phyloP scores from a whole-genome alignment of 1,139 yeast species.

The Scheffersomyces parashehatae region DNA sequence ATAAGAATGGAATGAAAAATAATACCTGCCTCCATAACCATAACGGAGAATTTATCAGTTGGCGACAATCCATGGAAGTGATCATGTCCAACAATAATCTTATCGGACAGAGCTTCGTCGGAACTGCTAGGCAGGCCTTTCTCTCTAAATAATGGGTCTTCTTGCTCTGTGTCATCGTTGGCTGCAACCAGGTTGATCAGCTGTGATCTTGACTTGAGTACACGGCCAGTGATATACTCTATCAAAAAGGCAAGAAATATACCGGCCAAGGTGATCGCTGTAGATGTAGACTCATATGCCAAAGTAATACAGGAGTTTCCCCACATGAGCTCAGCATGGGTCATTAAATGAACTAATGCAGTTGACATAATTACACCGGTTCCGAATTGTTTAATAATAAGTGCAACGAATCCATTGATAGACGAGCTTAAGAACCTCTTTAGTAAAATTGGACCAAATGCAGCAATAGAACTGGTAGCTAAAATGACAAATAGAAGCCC shows the following conservation, averaged over 20 bases:
- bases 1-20: constrained; percentile 26
- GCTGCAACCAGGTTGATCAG: neutral
- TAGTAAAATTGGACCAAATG: constrained; percentile 23
- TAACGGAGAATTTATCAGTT: constrained; percentile 15
- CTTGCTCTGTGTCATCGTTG: neutral
- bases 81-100: neutral
- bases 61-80: constrained; percentile 1
- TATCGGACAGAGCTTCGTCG: neutral
- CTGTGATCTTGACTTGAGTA: neutral
- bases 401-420: constrained; percentile 19
- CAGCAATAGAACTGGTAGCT: constrained; percentile 31
- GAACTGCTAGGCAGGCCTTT: neutral
- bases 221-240: constrained; percentile 15
- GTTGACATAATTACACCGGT: constrained; percentile 29
- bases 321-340: constrained; percentile 25
- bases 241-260: constrained; percentile 30
- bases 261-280: constrained; percentile 28
- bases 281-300: constrained; percentile 8
- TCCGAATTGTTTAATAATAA: constrained; percentile 22
- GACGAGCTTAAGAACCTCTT: constrained; percentile 18
- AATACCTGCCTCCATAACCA: constrained; percentile 25
- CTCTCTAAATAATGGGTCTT: neutral
- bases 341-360: constrained; percentile 26
- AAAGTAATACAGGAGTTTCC: constrained; percentile 22
- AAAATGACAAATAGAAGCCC: constrained; percentile 32